Evolutionary conservation across 306 rosid genomes (phyloP), one percentile per base, ranked within the genome.

Genomic region (Begonia fuchsioides): DNA sequence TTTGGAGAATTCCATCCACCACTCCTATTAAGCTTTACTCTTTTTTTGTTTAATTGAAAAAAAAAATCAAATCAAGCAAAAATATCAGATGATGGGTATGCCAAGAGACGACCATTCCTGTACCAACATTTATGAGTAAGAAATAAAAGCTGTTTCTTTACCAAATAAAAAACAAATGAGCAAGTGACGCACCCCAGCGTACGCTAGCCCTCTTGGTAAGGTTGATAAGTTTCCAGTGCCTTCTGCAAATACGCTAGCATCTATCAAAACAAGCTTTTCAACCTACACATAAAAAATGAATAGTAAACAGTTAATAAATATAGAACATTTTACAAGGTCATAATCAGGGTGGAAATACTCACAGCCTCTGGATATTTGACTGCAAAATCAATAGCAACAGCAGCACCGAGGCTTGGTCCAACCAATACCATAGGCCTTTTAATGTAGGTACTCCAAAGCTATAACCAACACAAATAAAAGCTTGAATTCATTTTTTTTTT

Each of bases 341-440:
- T 32, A 32, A 12, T 48, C 6, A 20, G 39, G 20, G 35, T 40
- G 43, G 52, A 52, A 53, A 48, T 51, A 76, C 93, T 12, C 73
- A 81, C 97, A 52, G 95, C 93, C 76, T 81, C 93, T 13, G 97
- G 97, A 81, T 81, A 65, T 55, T 68, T 74, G 67, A 73, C 84
- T 0, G 86, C 80, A 67, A 90, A 84, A 71, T 90, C 97, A 52
- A 90, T 78, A 54, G 97, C 97, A 52, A 90, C 80, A 43, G 97
- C 95, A 68, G 97, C 87, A 47, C 95, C 97, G 44, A 90, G 95
- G 84, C 95, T 84, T 55, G 95, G 95, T 74, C 97, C 95, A 56
- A 90, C 82, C 64, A 90, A 56, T 64, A 84, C 68, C 87, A 90
- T 84, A 38, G 93, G 93, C 63, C 61, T 90, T 64, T 67, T 68